phyloP scores from a whole-genome alignment of 2,329 filamentous ascomycete genomes.

The Calonectria pseudoturangicola region DNA sequence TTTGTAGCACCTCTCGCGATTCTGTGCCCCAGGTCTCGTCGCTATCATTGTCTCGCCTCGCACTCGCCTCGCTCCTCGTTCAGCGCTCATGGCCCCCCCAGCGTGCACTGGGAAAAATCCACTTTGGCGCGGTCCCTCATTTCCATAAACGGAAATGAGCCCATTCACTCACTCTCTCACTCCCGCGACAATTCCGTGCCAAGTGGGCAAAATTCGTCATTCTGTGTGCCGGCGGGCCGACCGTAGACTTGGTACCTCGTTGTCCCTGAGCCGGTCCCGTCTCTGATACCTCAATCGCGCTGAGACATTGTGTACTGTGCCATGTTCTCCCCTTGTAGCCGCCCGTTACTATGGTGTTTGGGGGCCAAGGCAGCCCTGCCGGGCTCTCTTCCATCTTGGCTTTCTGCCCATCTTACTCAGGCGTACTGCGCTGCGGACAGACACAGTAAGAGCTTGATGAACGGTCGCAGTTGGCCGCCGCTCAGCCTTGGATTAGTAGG shows the following conservation, averaged over 20 bases:
- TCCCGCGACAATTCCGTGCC: conserved; percentile 35
- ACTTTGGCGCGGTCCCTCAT: conserved; percentile 27
- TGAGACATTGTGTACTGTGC: conserved; percentile 17
- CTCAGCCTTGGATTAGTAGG: conserved; percentile 36
- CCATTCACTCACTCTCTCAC: conserved; percentile 22
- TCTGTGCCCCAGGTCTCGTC: background rate
- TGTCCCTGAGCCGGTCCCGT: conserved; percentile 13
- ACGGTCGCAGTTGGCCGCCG: conserved; percentile 11
- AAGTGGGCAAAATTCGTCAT: conserved; percentile 39
- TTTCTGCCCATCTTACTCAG: background rate
- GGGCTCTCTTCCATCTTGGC: background rate
- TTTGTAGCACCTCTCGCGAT: conserved; percentile 34
- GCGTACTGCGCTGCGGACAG: conserved; percentile 22
- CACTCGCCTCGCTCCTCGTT: conserved; percentile 10
- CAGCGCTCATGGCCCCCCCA: conserved; percentile 10
- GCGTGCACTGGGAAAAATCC: conserved; percentile 13
- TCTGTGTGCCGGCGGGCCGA: conserved; percentile 39
- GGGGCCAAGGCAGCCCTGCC: conserved; percentile 29
- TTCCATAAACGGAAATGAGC: conserved; percentile 39
- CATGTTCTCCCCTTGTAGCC: background rate
- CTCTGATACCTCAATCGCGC: conserved; percentile 1
- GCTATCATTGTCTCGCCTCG: conserved; percentile 37
- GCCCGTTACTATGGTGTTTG: conserved; percentile 8
- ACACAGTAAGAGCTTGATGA: conserved; percentile 32
- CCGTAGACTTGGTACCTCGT: conserved; percentile 31